Base-by-base conservation (phyloP, 2,329 filamentous ascomycete species). In the Cephalotrichum gorgonifer region DNA sequence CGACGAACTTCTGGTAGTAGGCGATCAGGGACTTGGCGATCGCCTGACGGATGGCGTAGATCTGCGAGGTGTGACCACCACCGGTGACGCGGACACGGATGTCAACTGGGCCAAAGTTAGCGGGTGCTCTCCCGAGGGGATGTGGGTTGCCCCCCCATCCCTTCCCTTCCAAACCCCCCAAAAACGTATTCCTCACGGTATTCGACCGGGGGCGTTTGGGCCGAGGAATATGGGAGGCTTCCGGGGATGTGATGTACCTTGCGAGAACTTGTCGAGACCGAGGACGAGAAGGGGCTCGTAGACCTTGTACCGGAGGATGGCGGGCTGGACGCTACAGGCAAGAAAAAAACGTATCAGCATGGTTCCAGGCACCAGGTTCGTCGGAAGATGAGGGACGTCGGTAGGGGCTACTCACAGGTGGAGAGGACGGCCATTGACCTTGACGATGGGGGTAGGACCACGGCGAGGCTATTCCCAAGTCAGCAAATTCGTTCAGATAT, bases 1-100 rank as follows among this genome's bases (percentile, higher is more conserved):
- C 93, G 75, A 97, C 88, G 78, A 85, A 98, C 83, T 98, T 96
- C 79, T 96, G 91, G 86, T 96, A 97, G 86, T 96, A 96, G 74
- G 89, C 66, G 61, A 70, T 66, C 52, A 70, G 60, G 53, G 65
- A 63, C 84, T 97, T 98, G 78, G 90, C 84, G 69, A 98, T 97
- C 65, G 93, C 91, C 79, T 98, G 93, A 65, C 93, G 89, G 80
- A 97, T 88, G 71, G 93, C 93, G 76, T 97, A 96, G 75, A 95
- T 81, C 75, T 96, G 90, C 54, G 88, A 95, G 59, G 86, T 90
- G 81, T 97, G 91, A 78, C 91, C 93, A 87, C 93, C 93, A 71
- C 93, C 93, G 66, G 83, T 80, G 66, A 97, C 93, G 67, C 90
- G 87, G 70, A 97, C 88, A 62, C 93, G 87, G 78, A 98, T 96